These are phyloP conservation scores for Mallotus repandus DNA, from an alignment of 441 rosid species.

Conservation along the genomic window DNA sequence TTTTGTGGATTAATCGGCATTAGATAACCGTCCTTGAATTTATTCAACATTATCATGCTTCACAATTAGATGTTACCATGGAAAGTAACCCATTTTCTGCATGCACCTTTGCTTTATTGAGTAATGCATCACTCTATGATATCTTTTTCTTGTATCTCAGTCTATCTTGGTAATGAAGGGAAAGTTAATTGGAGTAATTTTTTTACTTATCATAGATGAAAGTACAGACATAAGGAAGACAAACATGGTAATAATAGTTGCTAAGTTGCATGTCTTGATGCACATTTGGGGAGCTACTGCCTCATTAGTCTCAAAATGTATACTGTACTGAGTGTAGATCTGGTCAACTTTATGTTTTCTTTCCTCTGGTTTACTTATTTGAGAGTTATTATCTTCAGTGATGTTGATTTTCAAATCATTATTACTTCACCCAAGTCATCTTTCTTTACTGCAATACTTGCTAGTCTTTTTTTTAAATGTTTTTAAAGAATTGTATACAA, in stretches of 20 bases:
- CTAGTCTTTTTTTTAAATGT: not conserved
- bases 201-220: not conserved
- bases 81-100: not conserved
- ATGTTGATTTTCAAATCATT: not conserved
- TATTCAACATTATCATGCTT: not conserved
- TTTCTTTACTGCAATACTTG: not conserved
- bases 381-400: not conserved
- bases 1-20: conserved; percentile 6
- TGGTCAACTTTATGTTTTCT: too few species aligned
- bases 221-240: not conserved
- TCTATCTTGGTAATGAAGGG: not conserved
- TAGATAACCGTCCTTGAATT: not conserved
- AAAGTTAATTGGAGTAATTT: not conserved
- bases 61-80: not conserved
- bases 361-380: not conserved
- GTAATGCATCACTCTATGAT: not conserved
- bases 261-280: not conserved
- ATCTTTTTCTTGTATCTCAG: not conserved
- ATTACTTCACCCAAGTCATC: not conserved
- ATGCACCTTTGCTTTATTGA: not conserved
- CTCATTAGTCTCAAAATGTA: too few species aligned
- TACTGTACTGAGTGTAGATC: too few species aligned
- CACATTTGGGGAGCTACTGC: too few species aligned
- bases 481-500: not conserved
- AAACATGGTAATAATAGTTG: not conserved